Evolutionary conservation across 805 yeast genomes (phyloP).

Genomic region (Schwanniomyces sp.): DNA sequence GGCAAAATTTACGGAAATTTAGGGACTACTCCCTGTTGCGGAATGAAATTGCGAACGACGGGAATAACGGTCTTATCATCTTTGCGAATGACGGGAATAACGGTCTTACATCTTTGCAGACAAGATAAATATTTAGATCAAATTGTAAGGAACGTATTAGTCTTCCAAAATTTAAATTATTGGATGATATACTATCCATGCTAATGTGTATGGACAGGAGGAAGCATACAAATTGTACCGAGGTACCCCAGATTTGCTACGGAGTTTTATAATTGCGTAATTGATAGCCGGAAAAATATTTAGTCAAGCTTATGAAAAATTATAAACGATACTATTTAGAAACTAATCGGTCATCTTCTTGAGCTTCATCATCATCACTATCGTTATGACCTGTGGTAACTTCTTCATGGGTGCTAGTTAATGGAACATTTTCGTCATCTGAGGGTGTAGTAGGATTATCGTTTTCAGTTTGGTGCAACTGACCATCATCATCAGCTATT

Average conservation of each 20-base stretch:
- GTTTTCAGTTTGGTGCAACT: constrained; percentile 6
- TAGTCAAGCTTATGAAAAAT: neutral
- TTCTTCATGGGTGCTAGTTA: neutral
- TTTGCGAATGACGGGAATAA: neutral
- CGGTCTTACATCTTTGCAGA: too few species aligned
- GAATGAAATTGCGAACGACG: neutral
- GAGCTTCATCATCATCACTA: neutral
- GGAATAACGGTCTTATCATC: neutral
- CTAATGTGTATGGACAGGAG: too few species aligned
- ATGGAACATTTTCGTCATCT: neutral
- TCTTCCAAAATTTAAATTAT: too few species aligned
- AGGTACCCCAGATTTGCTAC: neutral
- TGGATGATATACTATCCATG: too few species aligned
- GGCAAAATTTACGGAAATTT: neutral
- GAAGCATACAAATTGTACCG: neutral
- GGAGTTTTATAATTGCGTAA: neutral
- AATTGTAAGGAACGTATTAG: too few species aligned
- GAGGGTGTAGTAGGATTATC: neutral
- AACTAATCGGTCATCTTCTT: neutral
- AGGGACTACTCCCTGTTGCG: neutral
- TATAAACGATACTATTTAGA: neutral
- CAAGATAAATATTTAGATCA: too few species aligned
- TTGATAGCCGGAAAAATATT: neutral
- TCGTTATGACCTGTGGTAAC: neutral
- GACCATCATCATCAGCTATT: constrained; percentile 42